Evolutionary conservation across 305 asterid genomes (phyloP).

Genomic region (Fraxinus dipetala): DNA sequence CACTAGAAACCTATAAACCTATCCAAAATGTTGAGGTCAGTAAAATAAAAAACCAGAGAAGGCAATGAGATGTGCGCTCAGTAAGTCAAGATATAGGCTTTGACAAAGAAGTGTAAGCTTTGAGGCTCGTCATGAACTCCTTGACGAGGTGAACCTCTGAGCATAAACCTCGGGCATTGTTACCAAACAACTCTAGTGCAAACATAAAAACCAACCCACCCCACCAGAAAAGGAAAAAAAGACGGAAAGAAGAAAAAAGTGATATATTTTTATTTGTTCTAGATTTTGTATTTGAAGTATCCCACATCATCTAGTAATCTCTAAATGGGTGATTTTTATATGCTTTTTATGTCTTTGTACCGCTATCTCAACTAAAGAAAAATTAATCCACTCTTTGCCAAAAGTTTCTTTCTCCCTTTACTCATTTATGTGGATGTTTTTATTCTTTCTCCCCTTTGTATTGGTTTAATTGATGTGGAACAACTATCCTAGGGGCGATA

Average conservation of each 20-base stretch:
- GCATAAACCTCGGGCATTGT: not conserved
- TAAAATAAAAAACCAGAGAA: not conserved
- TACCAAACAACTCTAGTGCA: not conserved
- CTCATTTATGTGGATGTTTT: not conserved
- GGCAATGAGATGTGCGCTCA: not conserved
- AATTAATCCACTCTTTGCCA: not conserved
- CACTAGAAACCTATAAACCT: not conserved
- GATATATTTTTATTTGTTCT: not conserved
- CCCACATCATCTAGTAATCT: not conserved
- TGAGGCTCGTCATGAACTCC: not conserved
- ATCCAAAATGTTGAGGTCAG: not conserved
- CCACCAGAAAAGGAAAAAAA: not conserved
- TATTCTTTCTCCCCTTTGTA: not conserved
- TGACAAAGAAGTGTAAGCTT: not conserved
- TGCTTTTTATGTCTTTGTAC: not conserved
- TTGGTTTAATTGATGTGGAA: slow-evolving; percentile 32
- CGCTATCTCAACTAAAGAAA: not conserved
- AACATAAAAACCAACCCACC: not conserved
- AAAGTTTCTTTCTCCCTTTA: slow-evolving; percentile 3
- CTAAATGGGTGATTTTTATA: not conserved
- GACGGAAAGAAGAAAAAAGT: not conserved
- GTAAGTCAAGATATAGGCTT: not conserved
- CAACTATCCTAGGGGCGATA: slow-evolving; percentile 71
- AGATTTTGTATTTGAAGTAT: not conserved
- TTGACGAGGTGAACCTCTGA: not conserved